Base-by-base conservation (phyloP, 2,329 filamentous ascomycete genomes). In the Drechslerella coelobrocha region DNA sequence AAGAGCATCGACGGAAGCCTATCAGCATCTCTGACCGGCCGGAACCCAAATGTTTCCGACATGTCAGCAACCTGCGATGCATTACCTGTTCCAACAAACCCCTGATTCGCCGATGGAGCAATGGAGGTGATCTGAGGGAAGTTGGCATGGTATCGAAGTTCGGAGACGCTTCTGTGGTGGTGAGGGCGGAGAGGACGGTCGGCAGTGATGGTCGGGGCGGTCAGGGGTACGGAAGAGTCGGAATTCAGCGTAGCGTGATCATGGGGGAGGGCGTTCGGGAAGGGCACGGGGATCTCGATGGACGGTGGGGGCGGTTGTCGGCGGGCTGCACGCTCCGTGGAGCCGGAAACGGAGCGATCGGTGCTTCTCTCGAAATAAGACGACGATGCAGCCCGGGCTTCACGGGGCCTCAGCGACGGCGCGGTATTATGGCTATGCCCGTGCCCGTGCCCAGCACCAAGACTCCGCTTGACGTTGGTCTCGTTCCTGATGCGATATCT, bases 401-500 rank as follows among this genome's bases (percentile, higher is more conserved):
- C 80, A 78, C 47, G 79, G 79, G 79, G 75, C 79, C 79, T 61
- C 43, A 72, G 51, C n/a, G 61, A 72, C 1, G 68, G 75, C 74
- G 73, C 69, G 82, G 52, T 82, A 80, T 37, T 68, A 50, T 68
- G 63, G n/a, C 39, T 54, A 24, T 61, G 68, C 4, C 65, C 54
- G 34, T 45, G 41, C 4, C 29, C 29, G 12, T 43, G 72, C 61
- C 77, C 78, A 43, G 80, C 75, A 27, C 80, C 78, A 31, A 76
- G 75, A 47, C 84, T 82, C 75, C 86, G 84, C 76, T 90, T 90
- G 76, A 87, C 84, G 77, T 95, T 94, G 60, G 86, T 85, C 77
- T 96, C 92, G 27, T 88, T 88, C 80, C 91, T 90, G 78, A 94
- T 91, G 72, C 91, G 89, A 78, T 90, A 91, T 79, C 92, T 93